These are phyloP conservation scores for Talaromyces sp. DNA, from an alignment of 2,329 filamentous ascomycete species.

Conservation along the genomic window DNA sequence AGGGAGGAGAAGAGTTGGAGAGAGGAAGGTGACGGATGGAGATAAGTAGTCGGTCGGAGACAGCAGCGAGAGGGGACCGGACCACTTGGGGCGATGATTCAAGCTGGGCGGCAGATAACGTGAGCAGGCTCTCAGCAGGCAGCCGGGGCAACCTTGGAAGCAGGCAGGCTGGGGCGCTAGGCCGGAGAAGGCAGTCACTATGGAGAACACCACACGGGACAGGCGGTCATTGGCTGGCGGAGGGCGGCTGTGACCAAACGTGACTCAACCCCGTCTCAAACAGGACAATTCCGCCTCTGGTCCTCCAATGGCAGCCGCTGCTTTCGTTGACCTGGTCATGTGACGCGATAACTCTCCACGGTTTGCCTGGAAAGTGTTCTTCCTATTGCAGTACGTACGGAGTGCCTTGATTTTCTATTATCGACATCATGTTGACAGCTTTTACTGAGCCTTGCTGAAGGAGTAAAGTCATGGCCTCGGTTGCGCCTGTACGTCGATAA, in stretches of 20 bases:
- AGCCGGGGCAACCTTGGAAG: slow-evolving; percentile 1
- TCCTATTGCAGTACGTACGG: too few relatives aligned
- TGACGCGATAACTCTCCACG: slow-evolving; percentile 1
- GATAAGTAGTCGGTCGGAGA: background rate
- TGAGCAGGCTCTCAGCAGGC: background rate
- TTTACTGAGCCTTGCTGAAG: background rate
- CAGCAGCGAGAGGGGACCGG: background rate
- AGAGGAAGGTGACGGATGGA: slow-evolving; percentile 28
- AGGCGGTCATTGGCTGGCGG: background rate
- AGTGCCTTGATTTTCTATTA: background rate
- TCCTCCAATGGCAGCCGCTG: background rate
- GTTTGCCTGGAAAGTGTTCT: background rate
- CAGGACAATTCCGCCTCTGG: background rate
- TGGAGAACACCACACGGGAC: background rate
- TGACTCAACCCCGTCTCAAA: slow-evolving; percentile 4
- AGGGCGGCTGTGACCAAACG: slow-evolving; percentile 7
- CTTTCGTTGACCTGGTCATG: background rate
- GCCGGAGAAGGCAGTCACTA: background rate
- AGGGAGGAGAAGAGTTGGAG: slow-evolving; percentile 22
- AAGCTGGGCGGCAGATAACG: slow-evolving; percentile 21
- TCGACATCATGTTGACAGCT: background rate
- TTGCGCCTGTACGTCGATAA: background rate
- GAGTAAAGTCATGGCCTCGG: too few relatives aligned
- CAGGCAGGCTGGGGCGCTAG: slow-evolving; percentile 3
- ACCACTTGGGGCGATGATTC: slow-evolving; percentile 20